Evolutionary conservation across 2,329 filamentous ascomycete genomes (phyloP).

Genomic region (Leptosphaerulina australis): DNA sequence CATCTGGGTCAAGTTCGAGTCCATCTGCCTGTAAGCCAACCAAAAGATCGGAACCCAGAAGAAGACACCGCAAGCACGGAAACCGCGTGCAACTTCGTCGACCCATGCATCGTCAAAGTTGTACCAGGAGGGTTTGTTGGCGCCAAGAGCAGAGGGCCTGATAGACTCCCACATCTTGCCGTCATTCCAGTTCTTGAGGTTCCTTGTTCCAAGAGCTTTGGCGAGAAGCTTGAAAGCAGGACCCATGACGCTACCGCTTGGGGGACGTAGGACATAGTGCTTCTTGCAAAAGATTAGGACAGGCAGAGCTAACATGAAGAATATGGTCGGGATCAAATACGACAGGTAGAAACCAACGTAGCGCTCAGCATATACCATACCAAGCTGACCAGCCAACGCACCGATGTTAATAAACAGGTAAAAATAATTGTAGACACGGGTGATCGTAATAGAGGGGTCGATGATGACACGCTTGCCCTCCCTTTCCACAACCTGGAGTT

Average conservation of each 20-base stretch:
- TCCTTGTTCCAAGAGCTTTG: conserved; percentile 57
- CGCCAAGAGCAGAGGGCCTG: conserved; percentile 67
- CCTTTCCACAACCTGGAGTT: conserved; percentile 52
- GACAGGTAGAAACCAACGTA: conserved; percentile 74
- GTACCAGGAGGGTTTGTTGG: conserved; percentile 70
- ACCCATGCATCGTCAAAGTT: conserved; percentile 82
- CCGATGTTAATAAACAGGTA: conserved; percentile 50
- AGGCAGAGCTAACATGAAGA: conserved; percentile 66
- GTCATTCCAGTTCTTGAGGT: conserved; percentile 61
- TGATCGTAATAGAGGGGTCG: conserved; percentile 69
- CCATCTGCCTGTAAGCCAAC: conserved; percentile 72
- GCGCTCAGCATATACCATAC: conserved; percentile 49
- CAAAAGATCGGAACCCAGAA: conserved; percentile 70
- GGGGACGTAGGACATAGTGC: conserved; percentile 64
- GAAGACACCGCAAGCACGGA: conserved; percentile 47
- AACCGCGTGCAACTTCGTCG: conserved; percentile 74
- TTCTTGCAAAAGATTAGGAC: conserved; percentile 66
- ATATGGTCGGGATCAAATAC: conserved; percentile 68
- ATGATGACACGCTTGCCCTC: conserved; percentile 66
- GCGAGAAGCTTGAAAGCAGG: conserved; percentile 67
- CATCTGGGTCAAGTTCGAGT: conserved; percentile 68
- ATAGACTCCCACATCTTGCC: conserved; percentile 67
- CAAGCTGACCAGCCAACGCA: conserved; percentile 44
- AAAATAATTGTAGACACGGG: conserved; percentile 68
- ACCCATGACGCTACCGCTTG: conserved; percentile 70